Evolutionary conservation across 2,329 filamentous ascomycete species (phyloP).

Genomic region (Penicillium sp.): DNA sequence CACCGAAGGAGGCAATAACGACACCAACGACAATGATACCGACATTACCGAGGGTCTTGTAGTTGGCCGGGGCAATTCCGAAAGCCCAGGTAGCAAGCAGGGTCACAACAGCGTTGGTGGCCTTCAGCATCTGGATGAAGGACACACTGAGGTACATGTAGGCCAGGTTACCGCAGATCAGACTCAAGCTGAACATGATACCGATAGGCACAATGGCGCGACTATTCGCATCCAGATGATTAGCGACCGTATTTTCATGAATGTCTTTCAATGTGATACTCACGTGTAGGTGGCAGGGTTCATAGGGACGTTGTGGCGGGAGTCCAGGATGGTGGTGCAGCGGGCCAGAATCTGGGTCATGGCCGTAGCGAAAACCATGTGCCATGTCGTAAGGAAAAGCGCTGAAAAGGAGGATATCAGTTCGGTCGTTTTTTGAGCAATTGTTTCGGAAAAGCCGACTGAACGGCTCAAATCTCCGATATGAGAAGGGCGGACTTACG

Average conservation of each 20-base stretch:
- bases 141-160: slow-evolving; percentile 94
- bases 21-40: slow-evolving; percentile 92
- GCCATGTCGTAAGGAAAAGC: slow-evolving; percentile 84
- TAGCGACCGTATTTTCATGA: not conserved
- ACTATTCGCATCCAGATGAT: slow-evolving; percentile 11
- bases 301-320: slow-evolving; percentile 94
- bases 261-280: slow-evolving; percentile 5
- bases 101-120: slow-evolving; percentile 89
- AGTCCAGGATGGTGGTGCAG: slow-evolving; percentile 84
- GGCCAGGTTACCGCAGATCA: slow-evolving; percentile 95
- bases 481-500: slow-evolving; percentile 36
- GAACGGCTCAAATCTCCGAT: not conserved
- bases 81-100: slow-evolving; percentile 85
- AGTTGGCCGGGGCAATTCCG: slow-evolving; percentile 75
- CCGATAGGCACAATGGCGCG: slow-evolving; percentile 93
- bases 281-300: slow-evolving; percentile 80
- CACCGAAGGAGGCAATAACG: slow-evolving; percentile 87
- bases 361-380: slow-evolving; percentile 84
- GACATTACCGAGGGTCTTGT: slow-evolving; percentile 86
- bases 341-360: slow-evolving; percentile 91
- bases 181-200: slow-evolving; percentile 89
- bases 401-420: slow-evolving; percentile 25
- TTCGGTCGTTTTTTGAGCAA: not conserved
- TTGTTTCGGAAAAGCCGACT: not conserved
- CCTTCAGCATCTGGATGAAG: slow-evolving; percentile 99